Base-by-base conservation (phyloP, 2,329 filamentous ascomycete genomes). In the Lanzia echinophila region DNA sequence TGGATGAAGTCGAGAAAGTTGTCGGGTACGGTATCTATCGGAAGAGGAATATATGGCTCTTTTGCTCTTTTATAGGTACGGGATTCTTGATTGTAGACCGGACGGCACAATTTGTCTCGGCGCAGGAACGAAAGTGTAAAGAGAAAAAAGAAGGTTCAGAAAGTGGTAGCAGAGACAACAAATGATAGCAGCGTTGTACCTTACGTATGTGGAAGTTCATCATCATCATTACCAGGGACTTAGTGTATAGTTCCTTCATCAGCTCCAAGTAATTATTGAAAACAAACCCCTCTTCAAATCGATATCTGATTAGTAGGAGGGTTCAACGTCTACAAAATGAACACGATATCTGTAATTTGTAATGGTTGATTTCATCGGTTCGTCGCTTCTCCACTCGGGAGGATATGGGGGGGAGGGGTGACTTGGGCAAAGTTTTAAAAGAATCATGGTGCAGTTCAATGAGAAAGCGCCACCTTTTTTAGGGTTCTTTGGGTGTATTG, bases 121-220 rank as follows among this genome's bases (percentile, higher is more conserved):
- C 48, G 48, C 38, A 43, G 48, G 48, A 50, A 50, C 48, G 10
- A 50, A 50, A 32, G 22, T 17, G 6, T 6, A 31, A 28, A 32
- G n/a, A n/a, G 8, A 31, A 15, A 32, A 17, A n/a, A 15, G n/a
- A 32, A 31, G 31, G 1, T 45, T 15, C 13, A 50, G 24, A 7
- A 15, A 38, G 36, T 42, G 28, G 36, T 13, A 50, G 17, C 31
- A 36, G 48, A 50, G 47, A 50, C 47, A 50, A 22, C 38, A 34
- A 42, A 50, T 50, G 36, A 32, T 42, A 42, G 22, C n/a, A 31
- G 22, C 28, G 47, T 34, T 33, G 47, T 50, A 50, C 47, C 47
- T 50, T 50, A 50, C 47, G 36, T 49, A 38, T 34, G 22, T n/a
- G 38, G 36, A 31, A 36, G 47, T 42, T 50, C 24, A 24, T 43